Evolutionary conservation across 148 eudicot genomes (phyloP), one percentile per base, ranked within the genome.

Genomic region (Nepenthes mirabilis): DNA sequence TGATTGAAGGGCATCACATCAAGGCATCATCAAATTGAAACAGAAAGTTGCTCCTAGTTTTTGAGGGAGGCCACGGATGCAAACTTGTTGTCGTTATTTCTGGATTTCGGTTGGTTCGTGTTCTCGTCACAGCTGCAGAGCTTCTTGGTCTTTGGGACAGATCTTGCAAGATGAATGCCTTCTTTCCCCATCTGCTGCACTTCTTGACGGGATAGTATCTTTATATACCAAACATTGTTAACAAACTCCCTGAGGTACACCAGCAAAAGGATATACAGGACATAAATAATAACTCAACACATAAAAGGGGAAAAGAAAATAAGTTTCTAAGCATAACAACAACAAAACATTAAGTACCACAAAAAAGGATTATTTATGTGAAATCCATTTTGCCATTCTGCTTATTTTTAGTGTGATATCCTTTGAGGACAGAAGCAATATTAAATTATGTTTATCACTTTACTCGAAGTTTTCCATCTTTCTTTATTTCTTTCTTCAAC

Each of bases 141-240:
- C 77, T 73, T 79, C 77, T 73, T 79, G 56, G 73, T 79, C 64
- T 49, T 64, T 1, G 78, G 75, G 47, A 68, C 79, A 0, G 86
- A 72, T 70, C 74, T 81, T 34, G 71, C 80, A 76, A 83, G 83
- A 66, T 85, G 70, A 34, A 76, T 70, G 6, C 90, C 94, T 14
- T 70, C 70, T 73, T 80, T 84, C 32, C 87, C 89, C 93, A 83
- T 81, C 68, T 85, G 87, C 66, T 77, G 97, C 65, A 86, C 84
- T 69, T 86, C 90, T 58, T 71, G 74, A 8, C 83, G 87, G 23
- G 96, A 85, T 13, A 88, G 85, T 62, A 88, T 85, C 83, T 83
- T 85, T 59, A 88, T 88, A 75, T 76, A 89, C 78, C 78, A 76
- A 32, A 89, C 93, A 52, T 76, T 83, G 72, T 85, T 83, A 14